Conservation (phyloP, 768 basidiomycete species). For the Boletus bicolor region DNA sequence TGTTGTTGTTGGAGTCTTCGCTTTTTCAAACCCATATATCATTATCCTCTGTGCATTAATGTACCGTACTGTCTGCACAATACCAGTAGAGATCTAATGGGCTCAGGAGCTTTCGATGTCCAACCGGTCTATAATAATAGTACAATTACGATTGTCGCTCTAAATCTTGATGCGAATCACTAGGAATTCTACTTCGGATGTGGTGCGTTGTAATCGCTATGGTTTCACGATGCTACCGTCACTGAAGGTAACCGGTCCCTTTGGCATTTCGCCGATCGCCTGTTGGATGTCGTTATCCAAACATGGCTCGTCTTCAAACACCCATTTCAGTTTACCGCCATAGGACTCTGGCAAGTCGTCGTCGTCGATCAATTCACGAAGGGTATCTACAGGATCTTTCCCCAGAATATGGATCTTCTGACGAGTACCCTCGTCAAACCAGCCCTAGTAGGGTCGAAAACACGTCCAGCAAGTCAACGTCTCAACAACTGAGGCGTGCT, state of each 20-base stretch:
- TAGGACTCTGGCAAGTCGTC: conserved; percentile 62
- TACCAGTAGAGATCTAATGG: conserved; percentile 13
- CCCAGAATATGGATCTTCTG: conserved; percentile 76
- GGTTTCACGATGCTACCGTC: conserved; percentile 40
- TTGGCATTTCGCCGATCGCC: conserved; percentile 50
- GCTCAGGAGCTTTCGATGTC: neutral
- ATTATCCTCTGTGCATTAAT: conserved; percentile 28
- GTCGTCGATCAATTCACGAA: conserved; percentile 48
- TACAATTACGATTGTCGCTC: neutral
- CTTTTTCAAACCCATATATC: conserved; percentile 20
- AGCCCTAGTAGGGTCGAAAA: conserved; percentile 46
- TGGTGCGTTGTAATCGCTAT: neutral
- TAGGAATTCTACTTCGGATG: neutral
- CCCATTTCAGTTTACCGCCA: conserved; percentile 73
- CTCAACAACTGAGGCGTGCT: neutral
- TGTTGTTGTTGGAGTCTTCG: neutral
- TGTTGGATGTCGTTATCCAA: conserved; percentile 55
- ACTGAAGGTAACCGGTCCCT: conserved; percentile 50
- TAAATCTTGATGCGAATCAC: too few species aligned
- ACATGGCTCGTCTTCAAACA: conserved; percentile 61
- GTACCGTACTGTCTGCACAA: conserved; percentile 23
- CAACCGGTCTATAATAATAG: neutral
- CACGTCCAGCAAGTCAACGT: neutral
- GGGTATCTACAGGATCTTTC: conserved; percentile 49
- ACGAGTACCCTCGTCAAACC: conserved; percentile 79